Evolutionary conservation across 768 basidiomycete genomes (phyloP).

Genomic region (Suillus fuscotomentosus): DNA sequence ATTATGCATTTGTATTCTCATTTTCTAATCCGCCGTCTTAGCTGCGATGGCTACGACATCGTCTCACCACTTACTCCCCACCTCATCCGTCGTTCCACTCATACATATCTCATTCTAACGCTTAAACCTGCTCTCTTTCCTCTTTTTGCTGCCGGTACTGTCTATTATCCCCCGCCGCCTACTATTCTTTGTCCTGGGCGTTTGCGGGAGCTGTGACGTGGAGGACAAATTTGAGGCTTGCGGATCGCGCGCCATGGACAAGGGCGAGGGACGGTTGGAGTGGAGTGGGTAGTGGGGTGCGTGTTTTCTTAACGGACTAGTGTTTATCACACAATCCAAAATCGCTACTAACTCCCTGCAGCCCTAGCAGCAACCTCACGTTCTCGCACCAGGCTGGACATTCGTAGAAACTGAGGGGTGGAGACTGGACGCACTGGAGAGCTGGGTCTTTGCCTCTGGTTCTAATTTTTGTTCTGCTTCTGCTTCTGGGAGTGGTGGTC

Average conservation of each 20-base stretch:
- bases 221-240: constrained; percentile 32
- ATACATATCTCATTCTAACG: not conserved
- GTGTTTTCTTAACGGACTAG: constrained; percentile 14
- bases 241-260: constrained; percentile 66
- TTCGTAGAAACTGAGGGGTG: constrained; percentile 80
- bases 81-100: not conserved
- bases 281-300: constrained; percentile 60
- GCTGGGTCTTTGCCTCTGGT: constrained; percentile 43
- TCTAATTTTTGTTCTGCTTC: no score
- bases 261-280: constrained; percentile 71
- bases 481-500: constrained; percentile 5
- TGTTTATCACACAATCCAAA: not conserved
- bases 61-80: constrained; percentile 43
- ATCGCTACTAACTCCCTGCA: constrained; percentile 7
- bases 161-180: not conserved
- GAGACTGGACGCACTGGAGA: constrained; percentile 60
- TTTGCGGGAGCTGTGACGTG: constrained; percentile 24
- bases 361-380: constrained; percentile 72
- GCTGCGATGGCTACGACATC: constrained; percentile 60
- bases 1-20: not conserved
- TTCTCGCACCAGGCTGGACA: constrained; percentile 74
- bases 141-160: not conserved
- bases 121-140: not conserved
- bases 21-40: constrained; percentile 21
- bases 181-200: not conserved